A percentile compares a stretch with the other conserved stretches of the same genome.
Conservation (phyloP, 768 basidiomycete genomes). For the Phanerochaete carnosa region DNA sequence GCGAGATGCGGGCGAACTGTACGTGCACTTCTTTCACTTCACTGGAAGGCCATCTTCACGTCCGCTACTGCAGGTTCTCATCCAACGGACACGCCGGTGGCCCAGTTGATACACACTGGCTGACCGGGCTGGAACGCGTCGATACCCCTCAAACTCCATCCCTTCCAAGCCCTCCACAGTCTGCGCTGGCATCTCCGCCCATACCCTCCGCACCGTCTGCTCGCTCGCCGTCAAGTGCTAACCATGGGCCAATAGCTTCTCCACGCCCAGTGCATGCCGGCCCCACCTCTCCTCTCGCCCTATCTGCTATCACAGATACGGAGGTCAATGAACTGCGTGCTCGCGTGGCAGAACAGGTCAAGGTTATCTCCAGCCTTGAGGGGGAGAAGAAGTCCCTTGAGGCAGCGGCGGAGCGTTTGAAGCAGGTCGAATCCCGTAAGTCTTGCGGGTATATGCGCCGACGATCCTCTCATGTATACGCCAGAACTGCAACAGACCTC, state of each 20-base stretch:
- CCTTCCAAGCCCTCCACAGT: constrained; percentile 32
- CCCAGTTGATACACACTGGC: constrained; percentile 50
- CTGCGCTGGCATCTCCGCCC: constrained; percentile 19
- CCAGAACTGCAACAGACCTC: constrained; percentile 10
- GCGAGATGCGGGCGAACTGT: constrained; percentile 53
- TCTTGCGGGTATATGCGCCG: constrained; percentile 3
- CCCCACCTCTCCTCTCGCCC: constrained; percentile 18
- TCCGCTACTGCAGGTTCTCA: constrained; percentile 33
- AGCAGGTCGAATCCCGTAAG: constrained; percentile 60
- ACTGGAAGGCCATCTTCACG: neutral
- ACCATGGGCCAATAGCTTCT: neutral
- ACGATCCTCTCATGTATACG: neutral
- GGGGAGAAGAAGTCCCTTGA: constrained; percentile 35
- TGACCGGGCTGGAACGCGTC: constrained; percentile 53
- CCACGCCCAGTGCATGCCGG: neutral
- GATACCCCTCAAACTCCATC: constrained; percentile 23
- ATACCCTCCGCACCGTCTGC: constrained; percentile 11
- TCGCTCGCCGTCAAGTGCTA: constrained; percentile 8
- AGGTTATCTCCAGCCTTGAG: constrained; percentile 75
- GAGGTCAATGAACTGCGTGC: constrained; percentile 26
- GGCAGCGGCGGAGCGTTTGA: constrained; percentile 52
- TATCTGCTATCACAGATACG: constrained; percentile 15
- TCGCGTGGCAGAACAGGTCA: constrained; percentile 55
- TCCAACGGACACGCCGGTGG: constrained; percentile 27
- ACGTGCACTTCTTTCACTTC: constrained; percentile 35